Evolutionary conservation across 208 protist species (phyloP), one percentile per base, ranked within the genome.

Genomic region (Endotrypanum monterogeii): DNA sequence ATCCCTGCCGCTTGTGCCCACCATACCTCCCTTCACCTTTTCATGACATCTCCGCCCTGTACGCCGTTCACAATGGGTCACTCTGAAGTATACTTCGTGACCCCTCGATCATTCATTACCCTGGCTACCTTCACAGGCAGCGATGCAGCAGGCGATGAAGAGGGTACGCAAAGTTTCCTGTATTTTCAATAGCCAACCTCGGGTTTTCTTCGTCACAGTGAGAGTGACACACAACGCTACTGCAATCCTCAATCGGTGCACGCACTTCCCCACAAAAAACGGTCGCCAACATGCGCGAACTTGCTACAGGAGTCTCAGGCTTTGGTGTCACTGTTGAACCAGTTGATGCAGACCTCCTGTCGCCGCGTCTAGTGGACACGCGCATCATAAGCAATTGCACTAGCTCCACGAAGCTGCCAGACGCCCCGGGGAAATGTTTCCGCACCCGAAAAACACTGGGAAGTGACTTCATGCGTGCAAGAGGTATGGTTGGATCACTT

Each of bases 391-490:
- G 39, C 37, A 76, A 32, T 32, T 71, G 76, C 58, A 76, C n/a
- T 41, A 85, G 55, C 65, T 81, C 76, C 16, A 48, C 23, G 2
- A 85, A 79, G 37, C 61, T 66, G 5, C 81, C 81, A 25, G 76
- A 82, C 0, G 61, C 72, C 7, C 72, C 77, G 25, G 76, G 73
- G 46, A 82, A 85, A 68, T 79, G 73, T 58, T 85, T 85, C 16
- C 67, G 73, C 37, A 85, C 81, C 35, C 70, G 72, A 32, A 79
- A 60, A 32, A 82, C 56, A 52, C 56, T 62, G 12, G 76, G 75
- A 35, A 60, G 62, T 16, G 69, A 56, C 0, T 41, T 56, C 20
- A 70, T 35, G 48, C 50, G 23, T 3, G 50, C 50, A 18, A 62
- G 51, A 35, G 50, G 39, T 25, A n/a, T 18, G 16, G 28, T 12